Conservation (phyloP, 2,329 filamentous ascomycete species). For the Hypoxylon sp. region DNA sequence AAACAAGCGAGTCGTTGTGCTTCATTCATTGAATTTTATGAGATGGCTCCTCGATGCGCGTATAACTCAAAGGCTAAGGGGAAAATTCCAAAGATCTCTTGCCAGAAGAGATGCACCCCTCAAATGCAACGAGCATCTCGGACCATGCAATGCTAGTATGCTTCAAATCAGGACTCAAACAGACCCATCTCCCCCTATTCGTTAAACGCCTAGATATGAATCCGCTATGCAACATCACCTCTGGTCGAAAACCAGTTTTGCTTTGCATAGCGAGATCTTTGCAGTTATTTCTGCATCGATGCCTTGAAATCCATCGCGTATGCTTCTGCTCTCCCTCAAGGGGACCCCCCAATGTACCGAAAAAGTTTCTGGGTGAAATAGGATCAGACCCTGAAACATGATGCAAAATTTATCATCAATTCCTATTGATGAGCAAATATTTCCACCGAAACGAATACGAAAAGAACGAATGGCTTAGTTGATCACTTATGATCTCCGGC, state of each 20-base stretch:
- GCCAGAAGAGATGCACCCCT: conserved; percentile 46
- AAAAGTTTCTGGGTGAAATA: conserved; percentile 48
- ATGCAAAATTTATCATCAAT: conserved; percentile 46
- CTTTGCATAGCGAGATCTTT: conserved; percentile 33
- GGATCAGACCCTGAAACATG: conserved; percentile 45
- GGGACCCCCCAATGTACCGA: conserved; percentile 48
- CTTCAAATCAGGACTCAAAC: conserved; percentile 32
- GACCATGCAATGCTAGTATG: conserved; percentile 32
- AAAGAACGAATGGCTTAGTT: conserved; percentile 13
- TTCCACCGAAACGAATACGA: conserved; percentile 49
- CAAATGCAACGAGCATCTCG: conserved; percentile 36
- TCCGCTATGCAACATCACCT: conserved; percentile 47
- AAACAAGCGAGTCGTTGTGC: conserved; percentile 2
- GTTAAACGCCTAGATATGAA: conserved; percentile 37
- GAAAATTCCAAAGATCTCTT: conserved; percentile 43
- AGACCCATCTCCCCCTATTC: conserved; percentile 18
- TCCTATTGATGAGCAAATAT: conserved; percentile 46
- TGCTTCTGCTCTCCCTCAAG: conserved; percentile 47
- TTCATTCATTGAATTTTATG: conserved; percentile 33
- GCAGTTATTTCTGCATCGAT: conserved; percentile 35
- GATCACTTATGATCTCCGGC: conserved; percentile 36
- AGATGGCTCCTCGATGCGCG: conserved; percentile 41
- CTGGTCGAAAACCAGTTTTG: conserved; percentile 28
- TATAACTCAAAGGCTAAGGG: conserved; percentile 29
- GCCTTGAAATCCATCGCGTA: conserved; percentile 45